phyloP scores from a whole-genome alignment of 2,329 filamentous ascomycete species.

The Fusarium sp. region DNA sequence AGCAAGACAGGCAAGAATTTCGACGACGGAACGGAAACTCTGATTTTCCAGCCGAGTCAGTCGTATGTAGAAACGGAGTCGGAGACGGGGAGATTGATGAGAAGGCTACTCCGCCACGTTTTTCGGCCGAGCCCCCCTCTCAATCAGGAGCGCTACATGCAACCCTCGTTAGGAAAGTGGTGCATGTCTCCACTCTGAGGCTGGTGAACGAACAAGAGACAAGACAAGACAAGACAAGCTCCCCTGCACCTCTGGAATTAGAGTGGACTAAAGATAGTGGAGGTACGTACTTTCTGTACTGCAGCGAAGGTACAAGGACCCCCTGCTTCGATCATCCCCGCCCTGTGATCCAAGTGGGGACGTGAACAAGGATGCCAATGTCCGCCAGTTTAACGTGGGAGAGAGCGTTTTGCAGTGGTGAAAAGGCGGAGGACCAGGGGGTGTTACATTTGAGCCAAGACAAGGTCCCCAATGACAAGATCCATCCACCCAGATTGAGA shows the following conservation, averaged over 20 bases:
- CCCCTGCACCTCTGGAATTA: neutral
- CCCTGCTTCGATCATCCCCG: constrained; percentile 31
- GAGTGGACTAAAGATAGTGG: neutral
- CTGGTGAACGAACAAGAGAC: constrained; percentile 7
- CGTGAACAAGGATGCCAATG: constrained; percentile 20
- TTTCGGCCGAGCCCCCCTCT: constrained; percentile 28
- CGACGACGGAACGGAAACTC: constrained; percentile 14
- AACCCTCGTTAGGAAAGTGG: constrained; percentile 20
- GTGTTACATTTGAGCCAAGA: neutral
- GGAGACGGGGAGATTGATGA: constrained; percentile 19
- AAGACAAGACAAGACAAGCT: no score
- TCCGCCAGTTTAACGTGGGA: constrained; percentile 44
- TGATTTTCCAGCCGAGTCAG: neutral
- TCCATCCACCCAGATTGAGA: constrained; percentile 6
- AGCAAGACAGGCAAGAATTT: neutral
- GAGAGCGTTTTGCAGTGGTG: constrained; percentile 37
- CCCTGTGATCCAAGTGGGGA: constrained; percentile 26
- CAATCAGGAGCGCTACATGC: constrained; percentile 20
- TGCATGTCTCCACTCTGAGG: constrained; percentile 23
- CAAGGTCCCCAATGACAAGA: neutral
- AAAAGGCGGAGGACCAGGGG: constrained; percentile 43
- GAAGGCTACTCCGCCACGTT: constrained; percentile 39
- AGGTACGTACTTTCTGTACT: neutral
- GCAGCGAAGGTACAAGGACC: no score
- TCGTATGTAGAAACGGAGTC: neutral